Conservation (phyloP, 192 early-diverging fungal species). For the Funneliformis geosporum region DNA sequence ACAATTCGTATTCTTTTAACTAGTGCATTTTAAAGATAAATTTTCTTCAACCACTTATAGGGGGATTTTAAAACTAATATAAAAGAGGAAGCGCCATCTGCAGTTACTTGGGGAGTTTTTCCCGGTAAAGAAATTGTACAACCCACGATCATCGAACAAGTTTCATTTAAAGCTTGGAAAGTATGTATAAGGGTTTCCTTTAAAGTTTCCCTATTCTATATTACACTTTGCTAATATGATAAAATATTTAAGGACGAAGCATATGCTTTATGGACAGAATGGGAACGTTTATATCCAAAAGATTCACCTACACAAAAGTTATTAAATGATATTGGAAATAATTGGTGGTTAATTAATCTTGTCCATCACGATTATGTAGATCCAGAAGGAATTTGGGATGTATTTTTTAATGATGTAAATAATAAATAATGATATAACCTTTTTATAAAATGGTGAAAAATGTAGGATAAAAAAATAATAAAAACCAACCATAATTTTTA, state of each 20-base stretch:
- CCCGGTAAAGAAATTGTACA: conserved; percentile 96
- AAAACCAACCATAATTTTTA: too few relatives aligned
- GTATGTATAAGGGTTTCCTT: conserved; percentile 29
- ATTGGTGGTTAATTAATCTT: conserved; percentile 91
- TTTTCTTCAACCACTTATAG: conserved; percentile 24
- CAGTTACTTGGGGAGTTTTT: conserved; percentile 99
- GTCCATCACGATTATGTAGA: conserved; percentile 92
- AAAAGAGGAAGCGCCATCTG: conserved; percentile 82
- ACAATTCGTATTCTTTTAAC: neutral
- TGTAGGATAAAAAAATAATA: too few relatives aligned
- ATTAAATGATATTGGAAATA: conserved; percentile 64
- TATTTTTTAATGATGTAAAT: conserved; percentile 47
- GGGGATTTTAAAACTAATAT: conserved; percentile 92
- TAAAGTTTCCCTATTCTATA: neutral
- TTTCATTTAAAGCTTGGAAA: conserved; percentile 93
- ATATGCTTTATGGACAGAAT: conserved; percentile 89
- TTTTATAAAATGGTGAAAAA: too few relatives aligned
- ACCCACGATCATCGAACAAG: conserved; percentile 90
- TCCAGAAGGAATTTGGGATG: conserved; percentile 65
- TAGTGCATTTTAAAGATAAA: neutral
- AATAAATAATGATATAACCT: neutral
- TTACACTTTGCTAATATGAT: neutral
- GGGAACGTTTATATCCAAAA: conserved; percentile 72
- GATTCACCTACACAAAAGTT: conserved; percentile 53
- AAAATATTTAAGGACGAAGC: conserved; percentile 70